A percentile compares a stretch with the other conserved stretches of the same genome.
Conservation (phyloP, 768 basidiomycete genomes). For the Daedalea quercina region DNA sequence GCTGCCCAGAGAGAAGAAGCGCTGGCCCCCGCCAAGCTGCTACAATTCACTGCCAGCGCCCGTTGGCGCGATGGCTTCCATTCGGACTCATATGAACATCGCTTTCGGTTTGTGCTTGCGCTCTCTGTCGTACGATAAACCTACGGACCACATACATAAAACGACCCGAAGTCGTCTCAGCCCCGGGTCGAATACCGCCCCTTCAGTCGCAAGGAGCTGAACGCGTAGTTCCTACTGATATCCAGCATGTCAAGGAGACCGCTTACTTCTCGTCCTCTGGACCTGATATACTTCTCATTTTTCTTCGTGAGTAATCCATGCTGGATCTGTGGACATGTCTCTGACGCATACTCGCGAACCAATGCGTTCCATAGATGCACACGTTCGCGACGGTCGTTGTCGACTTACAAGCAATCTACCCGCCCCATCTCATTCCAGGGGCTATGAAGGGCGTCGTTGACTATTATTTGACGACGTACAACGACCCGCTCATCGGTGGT, state of each 20-base stretch:
- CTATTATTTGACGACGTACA: constrained; percentile 50
- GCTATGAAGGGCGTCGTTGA: constrained; percentile 36
- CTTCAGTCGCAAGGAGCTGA: too few species aligned
- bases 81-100: too few species aligned
- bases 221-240: too few species aligned
- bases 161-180: too few species aligned
- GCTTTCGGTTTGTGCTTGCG: too few species aligned
- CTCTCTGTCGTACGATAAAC: too few species aligned
- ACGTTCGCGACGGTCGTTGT: constrained; percentile 61
- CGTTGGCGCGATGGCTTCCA: too few species aligned
- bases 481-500: constrained; percentile 62
- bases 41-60: too few species aligned
- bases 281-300: constrained; percentile 65
- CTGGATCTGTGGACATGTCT: not conserved
- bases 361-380: constrained; percentile 39
- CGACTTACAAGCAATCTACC: constrained; percentile 66
- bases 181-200: too few species aligned
- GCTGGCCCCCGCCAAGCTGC: too few species aligned
- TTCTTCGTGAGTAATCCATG: constrained; percentile 43
- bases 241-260: constrained; percentile 22
- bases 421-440: constrained; percentile 41
- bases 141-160: too few species aligned
- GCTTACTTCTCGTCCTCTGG: constrained; percentile 51
- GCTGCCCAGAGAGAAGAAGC: too few species aligned
- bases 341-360: not conserved